Evolutionary conservation across 2,329 filamentous ascomycete genomes (phyloP), one percentile per base, ranked within the genome.

Genomic region (Aphanocladium album): DNA sequence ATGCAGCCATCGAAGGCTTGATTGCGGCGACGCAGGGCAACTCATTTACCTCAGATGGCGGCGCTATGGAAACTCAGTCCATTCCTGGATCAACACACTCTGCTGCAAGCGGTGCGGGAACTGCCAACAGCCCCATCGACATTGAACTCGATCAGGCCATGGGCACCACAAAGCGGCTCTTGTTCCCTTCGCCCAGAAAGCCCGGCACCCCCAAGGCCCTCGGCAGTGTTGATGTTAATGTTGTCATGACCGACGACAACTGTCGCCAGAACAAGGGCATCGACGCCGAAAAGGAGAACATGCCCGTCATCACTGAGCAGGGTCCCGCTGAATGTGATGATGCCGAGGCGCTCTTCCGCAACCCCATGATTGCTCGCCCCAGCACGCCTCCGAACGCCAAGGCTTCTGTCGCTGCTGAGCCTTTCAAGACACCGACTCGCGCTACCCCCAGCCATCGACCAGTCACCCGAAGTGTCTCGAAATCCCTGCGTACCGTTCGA

Each of bases 111-210:
- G 85, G 84, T 51, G 83, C 81, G 62, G 85, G 84, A 50, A 84
- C 82, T 33, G 80, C 77, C 17, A 75, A 82, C 53, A 86, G 80
- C 66, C 84, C 85, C 17, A 83, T 87, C 37, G 77, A 82, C 45
- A 67, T 78, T 55, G 79, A 80, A 37, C 74, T 83, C 54, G 73
- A 79, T 58, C 72, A 76, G n/a, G 72, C 75, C 14, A 72, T 80
- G 19, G 84, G 83, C 37, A 74, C 71, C 56, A 92, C 89, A 0
- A 82, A 89, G 62, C 81, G 91, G 61, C 74, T 93, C 2, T 79
- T 95, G 1, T 95, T 95, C 68, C 89, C 90, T 1, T 92, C 89
- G 0, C 90, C 90, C 2, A 81, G 86, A 47, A 89, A 88, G 65
- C 83, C 85, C 33, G 83, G 82, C 39, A 79, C 84, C 50, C 75